phyloP scores from a whole-genome alignment of 1,284 basidiomycete genomes.

The Austropuccinia psidii region DNA sequence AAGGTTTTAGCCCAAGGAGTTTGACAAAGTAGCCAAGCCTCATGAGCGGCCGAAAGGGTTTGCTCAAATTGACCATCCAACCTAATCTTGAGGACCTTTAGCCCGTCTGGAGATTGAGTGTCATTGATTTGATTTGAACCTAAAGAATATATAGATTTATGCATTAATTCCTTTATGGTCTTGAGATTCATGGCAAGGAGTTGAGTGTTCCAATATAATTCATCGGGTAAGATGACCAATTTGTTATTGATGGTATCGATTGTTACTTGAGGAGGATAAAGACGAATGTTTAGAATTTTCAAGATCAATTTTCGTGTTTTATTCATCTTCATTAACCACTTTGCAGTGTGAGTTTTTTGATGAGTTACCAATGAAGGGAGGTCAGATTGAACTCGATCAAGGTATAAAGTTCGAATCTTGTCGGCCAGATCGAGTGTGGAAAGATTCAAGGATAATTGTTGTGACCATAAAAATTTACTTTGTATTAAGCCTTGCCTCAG shows the following conservation, averaged over 20 bases:
- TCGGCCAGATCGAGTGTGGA: neutral
- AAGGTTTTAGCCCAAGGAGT: conserved; percentile 28
- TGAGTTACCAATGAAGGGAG: neutral
- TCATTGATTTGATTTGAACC: neutral
- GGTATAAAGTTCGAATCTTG: conserved; percentile 13
- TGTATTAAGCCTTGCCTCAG: conserved; percentile 6
- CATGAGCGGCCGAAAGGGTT: conserved; percentile 8
- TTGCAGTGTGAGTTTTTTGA: neutral
- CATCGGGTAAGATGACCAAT: neutral
- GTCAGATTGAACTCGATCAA: conserved; percentile 2
- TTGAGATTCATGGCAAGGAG: conserved; percentile 7
- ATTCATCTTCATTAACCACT: neutral
- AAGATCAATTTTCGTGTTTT: neutral
- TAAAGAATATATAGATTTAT: neutral
- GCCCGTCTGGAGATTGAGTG: neutral
- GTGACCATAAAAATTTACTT: conserved; percentile 12
- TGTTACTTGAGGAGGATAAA: neutral
- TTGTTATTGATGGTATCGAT: conserved; percentile 17
- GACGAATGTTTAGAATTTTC: neutral
- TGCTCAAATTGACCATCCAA: conserved; percentile 31
- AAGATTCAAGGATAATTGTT: conserved; percentile 2
- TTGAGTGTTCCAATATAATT: conserved; percentile 27
- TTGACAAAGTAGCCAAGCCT: conserved; percentile 18
- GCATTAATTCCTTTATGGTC: conserved; percentile 2
- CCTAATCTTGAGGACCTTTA: conserved; percentile 18